These are phyloP conservation scores for Epicoccum sorghinum DNA, from an alignment of 2,329 filamentous ascomycete genomes.

Conservation along the genomic window DNA sequence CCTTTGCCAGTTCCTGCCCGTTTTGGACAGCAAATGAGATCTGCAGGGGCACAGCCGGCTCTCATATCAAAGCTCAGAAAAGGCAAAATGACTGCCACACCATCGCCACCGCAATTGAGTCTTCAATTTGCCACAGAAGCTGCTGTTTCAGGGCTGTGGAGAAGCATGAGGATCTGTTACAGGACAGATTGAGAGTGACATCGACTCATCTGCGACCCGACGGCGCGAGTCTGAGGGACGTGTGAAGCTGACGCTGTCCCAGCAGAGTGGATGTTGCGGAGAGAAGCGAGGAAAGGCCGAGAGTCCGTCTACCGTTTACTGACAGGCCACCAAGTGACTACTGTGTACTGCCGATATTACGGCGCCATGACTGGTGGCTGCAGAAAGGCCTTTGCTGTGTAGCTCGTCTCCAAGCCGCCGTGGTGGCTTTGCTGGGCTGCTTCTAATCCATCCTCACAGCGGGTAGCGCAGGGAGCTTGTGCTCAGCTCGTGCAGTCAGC, in stretches of 20 bases:
- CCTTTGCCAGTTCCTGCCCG: slow-evolving; percentile 11
- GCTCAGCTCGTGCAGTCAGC: not conserved
- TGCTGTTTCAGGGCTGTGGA: slow-evolving; percentile 32
- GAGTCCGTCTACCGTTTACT: slow-evolving; percentile 25
- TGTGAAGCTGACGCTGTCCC: slow-evolving; percentile 26
- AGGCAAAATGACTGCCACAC: slow-evolving; percentile 18
- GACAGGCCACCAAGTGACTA: slow-evolving; percentile 23
- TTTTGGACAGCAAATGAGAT: slow-evolving; percentile 11
- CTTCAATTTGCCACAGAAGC: slow-evolving; percentile 16
- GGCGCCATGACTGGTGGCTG: slow-evolving; percentile 2
- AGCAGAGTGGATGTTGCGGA: slow-evolving; percentile 36
- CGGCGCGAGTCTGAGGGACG: slow-evolving; percentile 5
- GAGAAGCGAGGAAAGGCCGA: slow-evolving; percentile 28
- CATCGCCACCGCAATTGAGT: slow-evolving; percentile 25
- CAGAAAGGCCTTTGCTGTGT: not conserved
- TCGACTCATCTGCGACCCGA: slow-evolving; percentile 11
- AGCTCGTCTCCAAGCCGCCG: slow-evolving; percentile 1
- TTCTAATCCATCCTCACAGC: not conserved
- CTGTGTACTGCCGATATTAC: slow-evolving; percentile 4
- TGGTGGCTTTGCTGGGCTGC: slow-evolving; percentile 1
- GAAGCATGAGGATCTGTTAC: slow-evolving; percentile 22
- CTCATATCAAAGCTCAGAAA: slow-evolving; percentile 25
- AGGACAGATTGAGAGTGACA: slow-evolving; percentile 15
- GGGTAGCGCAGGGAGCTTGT: not conserved
- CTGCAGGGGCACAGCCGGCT: slow-evolving; percentile 26